Evolutionary conservation across 805 yeast species (phyloP), one percentile per base, ranked within the genome.

Genomic region (Blastobotrys terrestris): DNA sequence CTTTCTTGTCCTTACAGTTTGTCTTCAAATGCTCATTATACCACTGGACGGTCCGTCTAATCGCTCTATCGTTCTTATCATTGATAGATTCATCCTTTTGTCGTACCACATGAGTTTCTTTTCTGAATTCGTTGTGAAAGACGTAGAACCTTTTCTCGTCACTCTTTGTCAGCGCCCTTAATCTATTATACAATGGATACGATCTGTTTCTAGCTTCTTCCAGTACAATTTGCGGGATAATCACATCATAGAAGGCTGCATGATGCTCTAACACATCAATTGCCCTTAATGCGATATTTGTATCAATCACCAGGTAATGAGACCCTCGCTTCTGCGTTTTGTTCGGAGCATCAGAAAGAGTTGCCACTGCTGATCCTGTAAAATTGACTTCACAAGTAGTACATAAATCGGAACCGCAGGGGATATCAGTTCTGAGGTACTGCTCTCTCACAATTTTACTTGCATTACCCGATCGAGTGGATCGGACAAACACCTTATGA

Each of bases 381-480:
- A 79, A 71, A 31, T 76, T 72, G 21, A 70, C 70, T 11, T 72
- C 69, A 68, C 99, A 94, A 39, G 63, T 65, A 7, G 70, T 63
- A 69, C 99, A 94, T 1, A 79, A 72, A 57, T 72, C 75, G 1
- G 96, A 87, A 50, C 84, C 81, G 69, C 99, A 94, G 16, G 97
- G 96, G 49, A 94, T 89, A 69, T 94, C 99, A 51, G 80, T 81
- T 67, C 99, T 78, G 53, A 94, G 73, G 65, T 94, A 94, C 68
- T 92, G 99, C 66, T 94, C 99, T 59, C 97, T 77, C 7, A 92
- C 96, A 22, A 94, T 79, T 67, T 94, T 92, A 39, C 90, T 77
- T 3, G 97, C 97, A 45, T 84, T 84, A 7, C 98, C 98, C 57
- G 85, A 82, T 16, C 22, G 18, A 21, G 71, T 60, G 1, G 97